Base-by-base conservation (phyloP, 163 green algal species). In the Trebouxia gelatinosa region DNA sequence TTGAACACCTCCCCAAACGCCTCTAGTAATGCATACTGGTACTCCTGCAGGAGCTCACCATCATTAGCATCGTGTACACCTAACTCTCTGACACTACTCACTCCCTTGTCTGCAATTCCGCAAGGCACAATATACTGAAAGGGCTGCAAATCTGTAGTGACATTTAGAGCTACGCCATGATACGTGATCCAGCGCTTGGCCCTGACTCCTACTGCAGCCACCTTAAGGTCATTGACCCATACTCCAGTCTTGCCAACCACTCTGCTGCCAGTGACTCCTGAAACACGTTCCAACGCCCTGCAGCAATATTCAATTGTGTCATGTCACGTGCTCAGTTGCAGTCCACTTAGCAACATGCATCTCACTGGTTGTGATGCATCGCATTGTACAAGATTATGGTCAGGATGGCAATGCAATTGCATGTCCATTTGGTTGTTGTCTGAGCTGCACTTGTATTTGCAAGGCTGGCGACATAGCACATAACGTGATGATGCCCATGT, bases 101-200 rank as follows among this genome's bases (percentile, higher is more conserved):
- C 88, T 0, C 76, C 48, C 3, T 81, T 80, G 70, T 93, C 87
- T 7, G 81, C 21, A n/a, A 99, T 97, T 58, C 96, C 96, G 77
- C 96, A 99, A 1, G 96, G 96, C 34, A 98, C 87, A 71, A 99
- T 99, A 50, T 81, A 11, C 17, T 43, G 4, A 62, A 98, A 99
- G 0, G 92, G 90, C 1, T 32, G 6, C 43, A 99, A 81, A 59
- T 97, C 91, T 2, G 84, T 87, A n/a, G 77, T 78, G 0, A 99
- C 92, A 81, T 99, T 99, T 6, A 99, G 78, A 3, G 96, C 95
- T 9, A 98, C 61, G 31, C 96, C 95, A 78, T 99, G 96, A 81
- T 97, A 98, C 0, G 94, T 94, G 0, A 99, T 83, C 96, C 96
- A 99, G 54, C 89, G 89, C 26, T 86, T 88, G 0, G 93, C 96